Evolutionary conservation across 1,284 basidiomycete species (phyloP).

Genomic region (Cryptococcus deneoformans): DNA sequence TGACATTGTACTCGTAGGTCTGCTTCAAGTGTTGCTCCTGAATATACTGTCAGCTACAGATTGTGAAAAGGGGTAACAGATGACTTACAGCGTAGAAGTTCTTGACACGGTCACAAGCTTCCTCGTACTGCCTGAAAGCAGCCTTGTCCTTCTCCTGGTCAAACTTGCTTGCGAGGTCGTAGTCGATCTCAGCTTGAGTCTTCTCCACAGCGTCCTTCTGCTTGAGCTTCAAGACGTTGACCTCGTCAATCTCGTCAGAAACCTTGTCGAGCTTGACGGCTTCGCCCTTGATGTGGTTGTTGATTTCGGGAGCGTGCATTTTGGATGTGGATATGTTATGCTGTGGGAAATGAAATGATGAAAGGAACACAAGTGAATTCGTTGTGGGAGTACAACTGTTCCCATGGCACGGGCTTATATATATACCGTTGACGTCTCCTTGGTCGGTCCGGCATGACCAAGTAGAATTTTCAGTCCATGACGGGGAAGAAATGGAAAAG

Average conservation of each 20-base stretch:
- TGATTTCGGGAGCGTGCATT: constrained; percentile 42
- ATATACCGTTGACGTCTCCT: too few species aligned
- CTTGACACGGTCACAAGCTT: constrained; percentile 81
- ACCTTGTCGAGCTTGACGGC: constrained; percentile 57
- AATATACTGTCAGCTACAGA: neutral
- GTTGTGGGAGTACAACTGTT: too few species aligned
- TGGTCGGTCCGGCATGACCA: too few species aligned
- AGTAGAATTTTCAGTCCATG: too few species aligned
- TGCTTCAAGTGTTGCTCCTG: constrained; percentile 88
- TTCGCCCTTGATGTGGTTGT: constrained; percentile 30
- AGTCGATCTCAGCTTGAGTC: constrained; percentile 32
- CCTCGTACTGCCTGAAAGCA: constrained; percentile 51
- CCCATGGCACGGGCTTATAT: too few species aligned
- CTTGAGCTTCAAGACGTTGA: constrained; percentile 45
- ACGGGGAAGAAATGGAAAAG: too few species aligned
- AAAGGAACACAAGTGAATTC: too few species aligned
- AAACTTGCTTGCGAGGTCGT: constrained; percentile 64
- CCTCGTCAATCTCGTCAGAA: constrained; percentile 71
- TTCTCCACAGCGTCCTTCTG: constrained; percentile 7
- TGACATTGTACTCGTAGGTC: constrained; percentile 78
- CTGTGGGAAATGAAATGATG: too few species aligned
- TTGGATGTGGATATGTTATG: constrained; percentile 1
- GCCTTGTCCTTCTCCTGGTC: constrained; percentile 74
- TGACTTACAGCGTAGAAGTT: constrained; percentile 60
- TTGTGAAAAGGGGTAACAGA: neutral